Conservation (phyloP, 208 protist genomes). For the Trypanosoma mega region DNA sequence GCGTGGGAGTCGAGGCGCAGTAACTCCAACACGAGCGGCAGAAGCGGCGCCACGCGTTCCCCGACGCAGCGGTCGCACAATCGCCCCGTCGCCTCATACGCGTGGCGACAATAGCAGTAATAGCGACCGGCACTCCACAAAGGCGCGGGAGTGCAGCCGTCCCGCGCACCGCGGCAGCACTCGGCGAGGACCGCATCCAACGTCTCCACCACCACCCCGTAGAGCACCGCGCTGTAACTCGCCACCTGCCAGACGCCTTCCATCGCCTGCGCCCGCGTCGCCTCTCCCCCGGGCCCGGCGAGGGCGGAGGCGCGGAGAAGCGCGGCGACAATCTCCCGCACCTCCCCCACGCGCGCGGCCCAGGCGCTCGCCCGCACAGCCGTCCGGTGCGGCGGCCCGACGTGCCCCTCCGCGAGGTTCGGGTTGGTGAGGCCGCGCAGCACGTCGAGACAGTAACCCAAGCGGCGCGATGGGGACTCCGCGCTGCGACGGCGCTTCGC, state of each 20-base stretch:
- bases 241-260: slow-evolving; percentile 74
- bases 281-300: neutral
- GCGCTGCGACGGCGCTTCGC: neutral
- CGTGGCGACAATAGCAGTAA: no score
- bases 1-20: slow-evolving; percentile 56
- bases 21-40: slow-evolving; percentile 59
- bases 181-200: slow-evolving; percentile 29
- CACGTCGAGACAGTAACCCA: slow-evolving; percentile 77
- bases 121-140: no score
- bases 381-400: slow-evolving; percentile 25
- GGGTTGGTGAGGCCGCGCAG: slow-evolving; percentile 67
- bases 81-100: no score
- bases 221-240: slow-evolving; percentile 57
- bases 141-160: no score
- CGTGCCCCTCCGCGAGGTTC: slow-evolving; percentile 47
- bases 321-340: slow-evolving; percentile 47
- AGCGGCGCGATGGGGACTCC: slow-evolving; percentile 14
- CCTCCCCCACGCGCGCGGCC: slow-evolving; percentile 43
- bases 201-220: slow-evolving; percentile 55
- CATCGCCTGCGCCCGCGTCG: slow-evolving; percentile 42
- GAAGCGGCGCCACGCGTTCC: slow-evolving; percentile 26
- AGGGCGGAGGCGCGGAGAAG: slow-evolving; percentile 41
- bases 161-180: neutral
- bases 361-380: slow-evolving; percentile 63
- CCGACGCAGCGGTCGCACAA: slow-evolving; percentile 9